Conservation (phyloP, 352 stramenopile species). For the Sclerospora graminicola region DNA sequence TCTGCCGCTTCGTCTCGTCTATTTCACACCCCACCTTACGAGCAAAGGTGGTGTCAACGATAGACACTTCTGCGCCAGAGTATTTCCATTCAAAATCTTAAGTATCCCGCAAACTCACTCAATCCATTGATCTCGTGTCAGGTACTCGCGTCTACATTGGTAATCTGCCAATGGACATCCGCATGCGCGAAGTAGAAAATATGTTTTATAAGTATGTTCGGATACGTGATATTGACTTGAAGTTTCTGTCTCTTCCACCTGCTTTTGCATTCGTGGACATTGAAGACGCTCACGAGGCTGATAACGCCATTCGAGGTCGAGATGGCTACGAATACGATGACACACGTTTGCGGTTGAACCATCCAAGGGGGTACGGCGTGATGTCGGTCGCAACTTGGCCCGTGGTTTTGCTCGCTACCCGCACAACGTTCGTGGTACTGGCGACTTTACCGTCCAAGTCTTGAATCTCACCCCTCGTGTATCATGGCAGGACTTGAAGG, state of each 20-base stretch:
- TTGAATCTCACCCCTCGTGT: too few species aligned
- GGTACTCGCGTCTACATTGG: too few species aligned
- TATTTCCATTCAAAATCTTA: too few species aligned
- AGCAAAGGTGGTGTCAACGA: too few species aligned
- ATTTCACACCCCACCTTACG: too few species aligned
- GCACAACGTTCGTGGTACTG: conserved; percentile 45
- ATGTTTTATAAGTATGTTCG: conserved; percentile 67
- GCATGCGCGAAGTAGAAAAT: conserved; percentile 61
- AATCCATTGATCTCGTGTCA: too few species aligned
- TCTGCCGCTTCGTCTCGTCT: too few species aligned
- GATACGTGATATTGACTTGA: conserved; percentile 55
- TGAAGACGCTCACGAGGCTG: conserved; percentile 54
- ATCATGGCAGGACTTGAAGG: conserved; percentile 70
- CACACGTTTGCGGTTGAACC: conserved; percentile 35
- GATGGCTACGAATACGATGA: conserved; percentile 54
- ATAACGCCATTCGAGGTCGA: conserved; percentile 44
- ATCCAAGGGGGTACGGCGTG: too few species aligned
- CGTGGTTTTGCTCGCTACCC: conserved; percentile 29
- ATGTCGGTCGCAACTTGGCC: too few species aligned
- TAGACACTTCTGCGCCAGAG: too few species aligned
- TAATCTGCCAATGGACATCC: conserved; percentile 64
- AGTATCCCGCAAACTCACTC: too few species aligned
- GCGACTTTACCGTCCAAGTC: too few species aligned
- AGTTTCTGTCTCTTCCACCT: conserved; percentile 47
- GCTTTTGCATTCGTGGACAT: conserved; percentile 71